Evolutionary conservation across 2,329 filamentous ascomycete species (phyloP), one percentile per base, ranked within the genome.

Genomic region (Penicillium decumbens): DNA sequence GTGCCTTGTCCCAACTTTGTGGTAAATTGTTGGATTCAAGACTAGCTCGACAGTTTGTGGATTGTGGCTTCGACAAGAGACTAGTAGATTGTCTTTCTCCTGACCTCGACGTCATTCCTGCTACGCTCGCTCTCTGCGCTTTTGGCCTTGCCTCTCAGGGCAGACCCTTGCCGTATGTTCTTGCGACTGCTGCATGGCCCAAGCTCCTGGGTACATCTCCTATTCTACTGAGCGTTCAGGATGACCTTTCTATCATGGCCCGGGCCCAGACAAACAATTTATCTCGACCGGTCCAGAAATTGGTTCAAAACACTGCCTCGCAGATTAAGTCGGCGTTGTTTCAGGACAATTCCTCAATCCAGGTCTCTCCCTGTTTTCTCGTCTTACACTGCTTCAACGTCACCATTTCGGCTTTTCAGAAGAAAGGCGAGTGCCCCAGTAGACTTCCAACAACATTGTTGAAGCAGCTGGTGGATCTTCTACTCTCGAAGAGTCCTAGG

Each of bases 61-160:
- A 90, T 53, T 84, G 89, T 57, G 82, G 83, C 6, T 81, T 87
- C 48, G 87, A 89, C 53, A 79, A 83, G 46, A 80, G 80, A 27
- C 75, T 96, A 13, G 80, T 89, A 45, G 76, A 80, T 39, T 79
- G 80, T 37, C 74, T 87, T 8, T 77, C 75, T 0, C 74, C 75
- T 42, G 81, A 85, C 60, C 69, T 75, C 1, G 86, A 90, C 63
- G 56, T 65, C 30, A 50, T 72, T 15, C 64, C 63, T 20, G 51
- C 55, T 12, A 63, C 65, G 12, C 56, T 74, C 25, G 57, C 60
- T 37, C 51, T 67, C 9, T 68, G 64, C 51, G 64, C 65, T 6
- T 72, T 65, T 51, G 60, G 53, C 12, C 48, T 74, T 15, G 57
- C 65, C 20, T 63, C 62, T 23, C 43, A 53, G 6, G 56, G 61